Conservation (phyloP, 345 rosid genomes). For the Eutrema heterophyllum region DNA sequence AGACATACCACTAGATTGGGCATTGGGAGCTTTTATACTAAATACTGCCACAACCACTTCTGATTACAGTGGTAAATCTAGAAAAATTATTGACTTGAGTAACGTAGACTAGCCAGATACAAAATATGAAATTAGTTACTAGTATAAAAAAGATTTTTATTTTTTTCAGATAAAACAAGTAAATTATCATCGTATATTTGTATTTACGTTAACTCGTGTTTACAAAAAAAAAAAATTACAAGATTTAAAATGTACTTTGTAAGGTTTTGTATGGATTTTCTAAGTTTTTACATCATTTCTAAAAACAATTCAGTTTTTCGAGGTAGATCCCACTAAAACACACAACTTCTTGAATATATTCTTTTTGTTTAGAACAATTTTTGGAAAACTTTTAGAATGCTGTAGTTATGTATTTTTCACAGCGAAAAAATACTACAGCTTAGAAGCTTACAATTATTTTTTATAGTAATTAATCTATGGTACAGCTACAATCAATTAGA, state of each 20-base stretch:
- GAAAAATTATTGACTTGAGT: constrained; percentile 27
- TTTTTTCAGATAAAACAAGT: neutral
- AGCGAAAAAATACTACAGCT: no score
- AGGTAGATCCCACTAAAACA: neutral
- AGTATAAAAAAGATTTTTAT: neutral
- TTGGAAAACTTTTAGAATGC: no score
- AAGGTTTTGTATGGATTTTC: neutral
- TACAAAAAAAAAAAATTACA: no score
- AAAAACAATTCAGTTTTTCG: neutral
- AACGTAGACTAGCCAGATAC: neutral
- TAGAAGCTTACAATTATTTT: no score
- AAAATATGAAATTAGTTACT: neutral
- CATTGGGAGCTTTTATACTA: constrained; percentile 85
- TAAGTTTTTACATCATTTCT: neutral
- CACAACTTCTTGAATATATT: neutral
- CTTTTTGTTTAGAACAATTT: no score
- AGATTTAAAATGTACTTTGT: neutral
- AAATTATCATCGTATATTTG: neutral
- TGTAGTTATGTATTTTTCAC: no score
- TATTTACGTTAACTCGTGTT: neutral
- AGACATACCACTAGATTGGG: constrained; percentile 82
- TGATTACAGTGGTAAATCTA: constrained; percentile 22
- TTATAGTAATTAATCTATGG: no score
- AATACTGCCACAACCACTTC: constrained; percentile 33
- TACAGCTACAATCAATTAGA: no score